These are phyloP conservation scores for Ustilago vetiveriae DNA, from an alignment of 1,284 basidiomycete genomes.

Conservation along the genomic window DNA sequence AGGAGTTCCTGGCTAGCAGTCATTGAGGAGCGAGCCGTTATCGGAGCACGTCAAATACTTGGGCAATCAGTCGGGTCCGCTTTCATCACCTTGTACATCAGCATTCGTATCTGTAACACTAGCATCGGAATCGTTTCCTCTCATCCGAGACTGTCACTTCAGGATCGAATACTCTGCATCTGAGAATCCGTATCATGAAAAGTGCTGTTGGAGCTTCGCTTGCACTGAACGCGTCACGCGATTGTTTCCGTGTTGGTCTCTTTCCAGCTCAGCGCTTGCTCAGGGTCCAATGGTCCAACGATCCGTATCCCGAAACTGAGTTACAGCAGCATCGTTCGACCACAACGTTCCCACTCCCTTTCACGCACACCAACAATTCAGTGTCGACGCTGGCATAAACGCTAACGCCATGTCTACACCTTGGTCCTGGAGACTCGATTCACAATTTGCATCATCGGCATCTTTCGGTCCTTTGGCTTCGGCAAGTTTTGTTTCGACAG, in stretches of 20 bases:
- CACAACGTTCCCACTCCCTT: not conserved
- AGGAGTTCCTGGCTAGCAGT: constrained; percentile 41
- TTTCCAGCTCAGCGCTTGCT: not conserved
- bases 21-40: no score
- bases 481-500: not conserved
- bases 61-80: no score
- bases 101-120: constrained; percentile 14
- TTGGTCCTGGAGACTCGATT: constrained; percentile 33
- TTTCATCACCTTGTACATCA: not conserved
- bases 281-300: constrained; percentile 15
- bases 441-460: constrained; percentile 8
- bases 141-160: no score
- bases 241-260: constrained; percentile 9
- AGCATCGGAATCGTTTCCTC: constrained; percentile 5
- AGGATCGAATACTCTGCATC: no score
- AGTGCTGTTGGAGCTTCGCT: no score
- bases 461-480: constrained; percentile 17
- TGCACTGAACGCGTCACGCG: constrained; percentile 28
- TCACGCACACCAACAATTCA: no score
- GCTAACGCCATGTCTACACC: not conserved
- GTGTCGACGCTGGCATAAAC: not conserved
- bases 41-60: no score
- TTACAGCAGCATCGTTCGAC: not conserved
- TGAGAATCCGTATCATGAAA: no score
- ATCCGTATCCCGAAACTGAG: constrained; percentile 1